Percentiles rank a stretch among this genome's conserved stretches.
These are phyloP conservation scores for Helotiales sp. DNA, from an alignment of 2,329 filamentous ascomycete genomes.

Conservation along the genomic window DNA sequence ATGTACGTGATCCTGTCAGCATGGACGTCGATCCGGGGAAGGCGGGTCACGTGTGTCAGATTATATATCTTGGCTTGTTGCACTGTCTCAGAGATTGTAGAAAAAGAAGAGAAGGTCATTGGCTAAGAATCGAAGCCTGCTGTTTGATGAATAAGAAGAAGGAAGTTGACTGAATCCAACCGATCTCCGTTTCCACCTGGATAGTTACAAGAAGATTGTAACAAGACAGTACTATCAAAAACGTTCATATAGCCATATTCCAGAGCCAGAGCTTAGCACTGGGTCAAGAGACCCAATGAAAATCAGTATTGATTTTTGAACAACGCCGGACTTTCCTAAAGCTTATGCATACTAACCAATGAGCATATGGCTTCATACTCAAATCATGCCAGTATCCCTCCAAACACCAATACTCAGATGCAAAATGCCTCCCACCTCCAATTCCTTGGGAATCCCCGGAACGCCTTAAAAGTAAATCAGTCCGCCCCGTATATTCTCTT, in stretches of 20 bases:
- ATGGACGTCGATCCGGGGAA: background rate
- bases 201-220: no score
- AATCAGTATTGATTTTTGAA: background rate
- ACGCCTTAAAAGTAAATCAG: background rate
- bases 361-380: background rate
- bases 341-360: background rate
- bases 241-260: no score
- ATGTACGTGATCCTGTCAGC: no score
- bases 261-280: no score
- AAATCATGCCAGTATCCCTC: background rate
- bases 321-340: background rate
- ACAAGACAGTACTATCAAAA: no score
- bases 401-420: background rate
- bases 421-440: background rate
- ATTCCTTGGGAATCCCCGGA: background rate
- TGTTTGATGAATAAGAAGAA: no score
- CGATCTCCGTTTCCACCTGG: no score
- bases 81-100: background rate
- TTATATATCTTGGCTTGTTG: background rate
- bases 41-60: background rate
- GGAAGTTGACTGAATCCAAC: no score
- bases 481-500: background rate
- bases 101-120: background rate
- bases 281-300: background rate
- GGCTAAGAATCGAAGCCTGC: no score